Base-by-base conservation (phyloP, 441 rosid genomes). In the Adansonia gregorii region DNA sequence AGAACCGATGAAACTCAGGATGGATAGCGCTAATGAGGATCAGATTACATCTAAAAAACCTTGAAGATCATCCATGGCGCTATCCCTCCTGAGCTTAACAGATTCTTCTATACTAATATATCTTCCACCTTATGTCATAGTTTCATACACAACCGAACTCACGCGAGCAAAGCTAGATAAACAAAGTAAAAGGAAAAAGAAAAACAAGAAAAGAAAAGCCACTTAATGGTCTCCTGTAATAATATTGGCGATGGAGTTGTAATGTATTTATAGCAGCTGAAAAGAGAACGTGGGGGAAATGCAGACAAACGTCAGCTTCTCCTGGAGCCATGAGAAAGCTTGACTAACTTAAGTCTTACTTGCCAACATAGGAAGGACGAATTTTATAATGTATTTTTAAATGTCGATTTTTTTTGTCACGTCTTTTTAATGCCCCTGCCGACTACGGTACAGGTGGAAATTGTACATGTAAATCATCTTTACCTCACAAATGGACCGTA, bases 1-100 rank as follows among this genome's bases (percentile, higher is more conserved):
- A 88, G 93, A 90, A 89, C 76, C 97, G 73, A 74, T 90, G 87
- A 91, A 94, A 91, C 98, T 94, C 98, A 94, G 97, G 97, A 94
- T 92, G 94, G 98, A 94, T 86, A 93, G 98, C 96, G 97, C 96
- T 80, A 87, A 72, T 7, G 52, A 45, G 2, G 27, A 76, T 70
- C 55, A 48, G 1, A 71, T 20, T 7, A 75, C 43, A 51, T 12
- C 64, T 63, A 5, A 8, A 20, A 6, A 58, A n/a, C 24, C 20
- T 8, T 24, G 9, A 19, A 43, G 73, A 64, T 78, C 48, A 54
- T 79, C 79, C 49, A 78, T 83, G 98, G 94, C 93, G 98, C 78
- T 75, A 75, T 75, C 78, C 78, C 78, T 75, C 78, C 78, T 75
- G 71, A 75, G 78, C 78, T 75, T 75, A 64, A 75, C 49, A 75